Evolutionary conservation across 2,329 filamentous ascomycete genomes (phyloP).

Genomic region (Nemania bipapillata): DNA sequence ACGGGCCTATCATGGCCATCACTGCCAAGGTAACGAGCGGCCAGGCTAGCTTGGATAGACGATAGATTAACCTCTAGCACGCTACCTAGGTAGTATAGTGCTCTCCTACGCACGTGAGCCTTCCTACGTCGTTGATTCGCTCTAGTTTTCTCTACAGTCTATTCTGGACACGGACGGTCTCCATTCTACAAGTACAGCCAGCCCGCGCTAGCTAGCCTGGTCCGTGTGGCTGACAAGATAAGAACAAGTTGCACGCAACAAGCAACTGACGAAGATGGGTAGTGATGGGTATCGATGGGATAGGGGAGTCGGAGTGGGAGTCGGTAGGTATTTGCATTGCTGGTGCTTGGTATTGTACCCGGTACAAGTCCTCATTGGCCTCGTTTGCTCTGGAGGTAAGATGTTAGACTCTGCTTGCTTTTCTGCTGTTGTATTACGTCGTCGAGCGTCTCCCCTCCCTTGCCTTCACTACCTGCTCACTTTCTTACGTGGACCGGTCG

Average conservation of each 20-base stretch:
- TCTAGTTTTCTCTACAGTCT: too few relatives aligned
- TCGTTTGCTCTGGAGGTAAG: background rate
- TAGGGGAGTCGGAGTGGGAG: too few relatives aligned
- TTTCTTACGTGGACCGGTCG: background rate
- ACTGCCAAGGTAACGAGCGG: background rate
- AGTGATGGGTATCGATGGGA: too few relatives aligned
- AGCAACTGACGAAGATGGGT: constrained; percentile 3
- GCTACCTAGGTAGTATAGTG: background rate
- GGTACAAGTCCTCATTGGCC: background rate
- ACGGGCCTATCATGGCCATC: background rate
- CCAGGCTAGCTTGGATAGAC: background rate
- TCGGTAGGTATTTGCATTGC: background rate
- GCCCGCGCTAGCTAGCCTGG: constrained; percentile 8
- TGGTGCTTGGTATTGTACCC: too few relatives aligned
- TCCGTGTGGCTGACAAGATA: constrained; percentile 2
- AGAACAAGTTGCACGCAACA: background rate
- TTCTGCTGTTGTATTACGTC: background rate
- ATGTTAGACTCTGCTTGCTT: background rate
- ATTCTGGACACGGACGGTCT: too few relatives aligned
- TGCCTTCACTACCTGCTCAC: background rate
- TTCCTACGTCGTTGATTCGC: constrained; percentile 5
- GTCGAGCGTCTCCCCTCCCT: background rate
- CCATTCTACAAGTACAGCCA: too few relatives aligned
- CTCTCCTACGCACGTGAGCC: background rate
- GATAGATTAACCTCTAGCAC: background rate